Conservation (phyloP, 2,329 filamentous ascomycete species). For the Pseudopyricularia cyperi region DNA sequence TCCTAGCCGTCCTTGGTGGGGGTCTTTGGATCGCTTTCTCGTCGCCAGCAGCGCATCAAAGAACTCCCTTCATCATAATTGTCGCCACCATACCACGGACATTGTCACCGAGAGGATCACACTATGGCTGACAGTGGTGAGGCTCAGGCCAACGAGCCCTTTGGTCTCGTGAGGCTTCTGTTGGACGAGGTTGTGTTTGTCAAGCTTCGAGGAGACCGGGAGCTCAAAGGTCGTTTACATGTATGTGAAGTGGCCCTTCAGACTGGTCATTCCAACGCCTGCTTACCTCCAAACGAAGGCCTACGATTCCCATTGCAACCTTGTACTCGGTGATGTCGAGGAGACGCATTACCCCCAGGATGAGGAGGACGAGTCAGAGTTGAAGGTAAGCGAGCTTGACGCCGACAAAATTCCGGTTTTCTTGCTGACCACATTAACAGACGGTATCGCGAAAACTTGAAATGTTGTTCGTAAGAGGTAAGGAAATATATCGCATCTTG, state of each 20-base stretch:
- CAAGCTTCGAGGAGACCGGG: conserved; percentile 88
- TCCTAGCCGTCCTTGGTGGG: neutral
- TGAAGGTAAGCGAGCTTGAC: conserved; percentile 44
- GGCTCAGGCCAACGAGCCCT: conserved; percentile 47
- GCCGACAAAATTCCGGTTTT: neutral
- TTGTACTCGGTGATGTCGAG: conserved; percentile 90
- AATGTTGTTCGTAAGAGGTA: conserved; percentile 97
- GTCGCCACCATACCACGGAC: neutral
- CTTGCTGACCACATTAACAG: conserved; percentile 26
- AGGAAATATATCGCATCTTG: conserved; percentile 12
- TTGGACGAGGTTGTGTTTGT: conserved; percentile 96
- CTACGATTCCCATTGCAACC: conserved; percentile 96
- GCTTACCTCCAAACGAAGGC: conserved; percentile 59
- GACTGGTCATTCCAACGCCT: too few relatives aligned
- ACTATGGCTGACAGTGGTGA: conserved; percentile 76
- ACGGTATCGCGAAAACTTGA: conserved; percentile 95
- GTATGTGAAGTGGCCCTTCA: conserved; percentile 45
- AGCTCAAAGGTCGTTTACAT: conserved; percentile 89
- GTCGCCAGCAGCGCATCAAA: neutral
- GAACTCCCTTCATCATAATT: neutral
- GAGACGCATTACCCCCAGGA: conserved; percentile 94
- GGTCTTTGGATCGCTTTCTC: neutral
- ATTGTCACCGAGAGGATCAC: neutral
- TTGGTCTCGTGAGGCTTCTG: conserved; percentile 88
- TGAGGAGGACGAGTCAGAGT: conserved; percentile 65